Evolutionary conservation across 116 monocot species (phyloP).

Genomic region (Posidonia oceanica): DNA sequence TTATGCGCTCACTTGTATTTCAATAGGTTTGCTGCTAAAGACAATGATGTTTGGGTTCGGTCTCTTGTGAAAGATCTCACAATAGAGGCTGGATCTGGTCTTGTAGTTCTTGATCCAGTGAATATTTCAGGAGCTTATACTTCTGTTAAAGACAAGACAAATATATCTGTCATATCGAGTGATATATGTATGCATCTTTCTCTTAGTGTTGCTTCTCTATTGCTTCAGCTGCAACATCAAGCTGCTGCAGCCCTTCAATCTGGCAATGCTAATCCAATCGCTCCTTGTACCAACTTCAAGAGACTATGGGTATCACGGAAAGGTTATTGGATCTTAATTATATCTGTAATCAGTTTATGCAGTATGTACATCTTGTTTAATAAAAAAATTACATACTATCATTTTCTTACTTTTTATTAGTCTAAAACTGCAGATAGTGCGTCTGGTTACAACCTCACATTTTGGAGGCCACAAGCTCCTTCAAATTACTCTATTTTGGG

Average conservation of each 20-base stretch:
- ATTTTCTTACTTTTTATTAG: slow-evolving; percentile 3
- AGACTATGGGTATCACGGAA: slow-evolving; percentile 69
- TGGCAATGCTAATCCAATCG: slow-evolving; percentile 60
- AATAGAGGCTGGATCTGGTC: slow-evolving; percentile 91
- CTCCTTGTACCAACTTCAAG: slow-evolving; percentile 79
- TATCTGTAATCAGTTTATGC: no score
- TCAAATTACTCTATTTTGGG: slow-evolving; percentile 85
- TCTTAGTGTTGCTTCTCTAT: slow-evolving; percentile 66
- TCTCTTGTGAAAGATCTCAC: slow-evolving; percentile 81
- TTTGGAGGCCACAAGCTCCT: slow-evolving; percentile 99
- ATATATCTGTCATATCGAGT: slow-evolving; percentile 60
- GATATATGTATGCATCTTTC: slow-evolving; percentile 78
- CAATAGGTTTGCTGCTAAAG: slow-evolving; percentile 84
- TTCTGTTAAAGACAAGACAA: slow-evolving; percentile 85
- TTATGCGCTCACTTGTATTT: background rate
- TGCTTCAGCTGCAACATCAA: slow-evolving; percentile 79
- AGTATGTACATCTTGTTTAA: no score
- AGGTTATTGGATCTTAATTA: slow-evolving; percentile 26
- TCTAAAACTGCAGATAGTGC: slow-evolving; percentile 33
- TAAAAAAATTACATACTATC: background rate
- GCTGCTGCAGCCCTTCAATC: slow-evolving; percentile 67
- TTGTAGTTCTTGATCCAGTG: slow-evolving; percentile 79
- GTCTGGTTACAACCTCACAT: slow-evolving; percentile 60
- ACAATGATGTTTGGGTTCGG: slow-evolving; percentile 73
- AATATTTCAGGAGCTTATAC: slow-evolving; percentile 90